Evolutionary conservation across 495 filamentous ascomycete species (phyloP), one percentile per base, ranked within the genome.

Genomic region (Aspergillus carlsbadensis): DNA sequence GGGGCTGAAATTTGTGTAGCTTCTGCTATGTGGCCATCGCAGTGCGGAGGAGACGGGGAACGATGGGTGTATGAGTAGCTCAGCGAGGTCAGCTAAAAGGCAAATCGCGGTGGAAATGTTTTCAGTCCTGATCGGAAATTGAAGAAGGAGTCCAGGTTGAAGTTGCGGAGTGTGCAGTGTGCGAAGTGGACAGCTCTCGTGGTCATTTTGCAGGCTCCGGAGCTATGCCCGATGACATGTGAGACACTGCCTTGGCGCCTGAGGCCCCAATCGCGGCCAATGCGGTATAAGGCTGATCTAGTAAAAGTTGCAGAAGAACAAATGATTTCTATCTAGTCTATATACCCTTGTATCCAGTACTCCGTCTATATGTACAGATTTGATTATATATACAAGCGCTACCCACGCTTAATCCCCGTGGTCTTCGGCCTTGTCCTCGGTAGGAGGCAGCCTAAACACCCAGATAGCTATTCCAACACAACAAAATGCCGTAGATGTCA

Each of bases 401-500:
- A 20, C 10, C 14, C 17, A 20, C 13, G 22, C 34, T 45, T 36
- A 58, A 41, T 42, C 49, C 2, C 26, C 49, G 22, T 52, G 37
- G 2, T 52, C 49, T 14, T 52, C 56, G 1, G 17, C 2, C 47
- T 62, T 62, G 10, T 62, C 54, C 33, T 18, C 21, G 10, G 18
- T 39, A 3, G 24, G 18, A 14, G 78, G 73, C 37, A 70, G 47
- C 22, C 62, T 63, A 31, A 79, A 76, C 46, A 63, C 64, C 64
- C 68, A 73, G 24, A 81, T 67, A 0, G 72, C 67, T 1, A 65
- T 53, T 10, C 68, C 67, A 0, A 78, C 71, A n/a, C 76, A 46
- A 18, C 61, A 59, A 53, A 78, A 77, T 11, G 80, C 60, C 0
- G 64, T 59, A 21, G 74, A 71, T 5, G 80, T 73, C 61, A 79